Base-by-base conservation (phyloP, 2,329 filamentous ascomycete species). In the Penicillium verrucosum region DNA sequence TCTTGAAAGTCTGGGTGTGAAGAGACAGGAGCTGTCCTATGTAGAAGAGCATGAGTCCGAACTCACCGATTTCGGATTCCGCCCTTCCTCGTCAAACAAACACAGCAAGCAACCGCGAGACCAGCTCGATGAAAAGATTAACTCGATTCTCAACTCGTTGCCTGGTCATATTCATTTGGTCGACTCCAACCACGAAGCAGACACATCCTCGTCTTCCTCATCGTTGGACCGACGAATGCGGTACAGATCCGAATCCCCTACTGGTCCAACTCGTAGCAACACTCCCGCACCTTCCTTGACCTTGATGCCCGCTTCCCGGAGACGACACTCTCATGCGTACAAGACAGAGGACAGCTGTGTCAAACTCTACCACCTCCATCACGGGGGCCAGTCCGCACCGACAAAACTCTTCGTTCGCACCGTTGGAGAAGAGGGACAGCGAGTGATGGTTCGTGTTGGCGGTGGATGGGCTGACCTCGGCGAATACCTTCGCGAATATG, bases 381-480 rank as follows among this genome's bases (percentile, higher is more conserved):
- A 92, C 46, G 87, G 89, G 18, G 91, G 88, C 36, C 90, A 90
- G 55, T 88, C 94, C 62, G 85, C 90, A 12, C 94, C 94, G 0
- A 92, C 97, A 70, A 97, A 97, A 75, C 84, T 99, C 5, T 96
- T 95, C 68, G 92, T 99, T 51, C 89, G 94, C 16, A 87, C 92
- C 1, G 92, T 99, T 2, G 94, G 94, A 48, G 92, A 96, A 72
- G 82, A 86, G 55, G 90, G 90, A 16, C 92, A 97, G 73, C 86
- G 94, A 50, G 92, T 97, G 59, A 97, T 99, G 94, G 94, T 99
- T 8, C 89, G 94, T 36, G 93, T 99, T 12, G 94, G 94, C 12
- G 94, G 94, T 57, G 94, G 94, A n/a, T 99, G 94, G 94, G 92
- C 92, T 14, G 94, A 99, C 73, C 80, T 99, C 21, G 93, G 89